Evolutionary conservation across 2,329 filamentous ascomycete genomes (phyloP), one percentile per base, ranked within the genome.

Genomic region (Alternaria burnsii): DNA sequence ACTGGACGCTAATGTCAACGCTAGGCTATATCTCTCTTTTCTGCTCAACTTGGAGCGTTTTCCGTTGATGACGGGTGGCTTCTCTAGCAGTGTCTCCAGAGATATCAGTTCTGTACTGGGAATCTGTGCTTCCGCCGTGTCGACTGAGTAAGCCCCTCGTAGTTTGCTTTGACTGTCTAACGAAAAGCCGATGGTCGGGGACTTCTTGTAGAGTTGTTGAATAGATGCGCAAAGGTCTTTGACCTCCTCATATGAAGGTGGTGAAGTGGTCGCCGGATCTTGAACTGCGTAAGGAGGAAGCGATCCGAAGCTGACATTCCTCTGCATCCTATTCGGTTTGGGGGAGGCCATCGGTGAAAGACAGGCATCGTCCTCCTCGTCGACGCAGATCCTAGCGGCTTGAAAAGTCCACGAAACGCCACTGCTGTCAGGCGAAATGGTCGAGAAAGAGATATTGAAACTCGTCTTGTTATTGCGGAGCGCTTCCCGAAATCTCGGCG

Each of bases 201-300:
- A 60, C 10, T 52, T 67, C 12, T 71, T 71, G 43, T 73, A 67
- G 6, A 72, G 44, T 43, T 71, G 62, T 34, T 69, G 67, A 30
- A 78, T 78, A 5, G 75, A 76, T 22, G 72, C 73, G 52, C 76
- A 78, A 18, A 78, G 44, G 54, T 79, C 75, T n/a, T 73, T 71
- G 12, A 79, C 70, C 59, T 76, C 76, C 52, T 74, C 55, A 2
- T 73, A 53, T 10, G 63, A 56, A 43, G 66, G 56, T 16, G 58
- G 22, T 7, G 50, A 40, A 22, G 41, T 52, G 14, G 42, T 34
- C 9, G 41, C 61, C n/a, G 71, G 70, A 34, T 76, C 71, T n/a
- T 57, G 55, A 2, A 66, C 46, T 3, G 72, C 73, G 18, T 76
- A 76, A 26, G 76, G 74, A 20, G 77, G 76, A 44, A 70, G 73